These are phyloP conservation scores for Eucalyptus camaldulensis DNA, from an alignment of 345 rosid genomes.

Conservation along the genomic window DNA sequence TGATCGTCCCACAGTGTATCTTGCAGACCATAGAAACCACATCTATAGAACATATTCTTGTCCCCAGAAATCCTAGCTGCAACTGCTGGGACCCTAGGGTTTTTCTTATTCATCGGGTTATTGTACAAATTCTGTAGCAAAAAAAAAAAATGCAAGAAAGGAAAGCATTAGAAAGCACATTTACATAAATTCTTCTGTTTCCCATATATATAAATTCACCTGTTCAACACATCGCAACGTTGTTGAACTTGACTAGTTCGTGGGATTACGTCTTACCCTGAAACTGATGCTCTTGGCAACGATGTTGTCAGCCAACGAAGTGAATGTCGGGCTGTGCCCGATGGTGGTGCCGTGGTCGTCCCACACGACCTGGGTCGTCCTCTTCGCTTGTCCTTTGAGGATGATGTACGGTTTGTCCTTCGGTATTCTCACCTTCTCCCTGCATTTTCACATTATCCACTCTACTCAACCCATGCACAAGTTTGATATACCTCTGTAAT, in stretches of 20 bases:
- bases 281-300: conserved; percentile 37
- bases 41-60: conserved; percentile 11
- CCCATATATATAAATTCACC: background rate
- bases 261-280: conserved; percentile 15
- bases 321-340: conserved; percentile 47
- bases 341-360: conserved; percentile 29
- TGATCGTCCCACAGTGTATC: conserved; percentile 26
- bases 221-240: background rate
- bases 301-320: conserved; percentile 38
- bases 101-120: background rate
- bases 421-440: conserved; percentile 72
- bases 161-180: background rate
- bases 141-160: background rate
- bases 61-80: conserved; percentile 24
- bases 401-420: conserved; percentile 47
- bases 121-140: conserved; percentile 21
- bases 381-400: conserved; percentile 44
- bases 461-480: background rate
- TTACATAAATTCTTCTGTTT: background rate
- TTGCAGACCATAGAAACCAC: conserved; percentile 26
- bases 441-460: background rate
- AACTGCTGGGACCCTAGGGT: conserved; percentile 4
- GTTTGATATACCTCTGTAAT: background rate
- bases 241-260: background rate
- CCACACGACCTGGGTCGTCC: conserved; percentile 50